Base-by-base conservation (phyloP, 306 rosid genomes). In the Arachis stenosperma region DNA sequence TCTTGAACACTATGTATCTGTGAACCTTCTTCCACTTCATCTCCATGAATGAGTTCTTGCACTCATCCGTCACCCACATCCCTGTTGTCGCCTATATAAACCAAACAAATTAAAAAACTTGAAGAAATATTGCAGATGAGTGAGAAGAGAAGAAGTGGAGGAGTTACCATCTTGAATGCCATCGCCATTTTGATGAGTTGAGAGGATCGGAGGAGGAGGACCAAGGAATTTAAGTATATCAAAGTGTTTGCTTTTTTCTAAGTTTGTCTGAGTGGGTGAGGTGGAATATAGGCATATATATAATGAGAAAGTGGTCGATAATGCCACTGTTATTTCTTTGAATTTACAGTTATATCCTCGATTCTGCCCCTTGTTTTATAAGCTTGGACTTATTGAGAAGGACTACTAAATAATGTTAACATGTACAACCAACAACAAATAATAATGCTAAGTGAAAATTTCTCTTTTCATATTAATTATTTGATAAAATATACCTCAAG, bases 1-100 rank as follows among this genome's bases (percentile, higher is more conserved):
- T 95, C 92, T 95, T 95, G 91, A 83, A 95, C 15, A 95, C 99
- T 64, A 95, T 90, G 89, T 84, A 95, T 61, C 96, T 80, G 65
- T 87, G 93, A 2, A 91, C 93, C 83, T 95, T 95, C 87, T 95
- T 95, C 99, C 99, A 95, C 72, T 95, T 95, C 99, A 95, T 91
- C 79, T 91, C 99, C 95, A 88, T 87, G 89, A 95, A 95, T 0
- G 98, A 91, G 76, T 76, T 95, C 90, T 95, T 95, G 79, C 99
- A 95, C 83, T 95, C 99, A 30, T 95, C 99, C 2, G 98, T 90
- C 33, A 95, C 98, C 98, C 97, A 90, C 99, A 95, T 95, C 74
- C 98, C 99, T 10, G 98, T 95, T 1, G 99, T 95, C 9, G 99
- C 99, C 99, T 5, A 15, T 36, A 68, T 53, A 8, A 15, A 29